phyloP scores from a whole-genome alignment of 2,329 filamentous ascomycete species.

The Fusarium sp. region DNA sequence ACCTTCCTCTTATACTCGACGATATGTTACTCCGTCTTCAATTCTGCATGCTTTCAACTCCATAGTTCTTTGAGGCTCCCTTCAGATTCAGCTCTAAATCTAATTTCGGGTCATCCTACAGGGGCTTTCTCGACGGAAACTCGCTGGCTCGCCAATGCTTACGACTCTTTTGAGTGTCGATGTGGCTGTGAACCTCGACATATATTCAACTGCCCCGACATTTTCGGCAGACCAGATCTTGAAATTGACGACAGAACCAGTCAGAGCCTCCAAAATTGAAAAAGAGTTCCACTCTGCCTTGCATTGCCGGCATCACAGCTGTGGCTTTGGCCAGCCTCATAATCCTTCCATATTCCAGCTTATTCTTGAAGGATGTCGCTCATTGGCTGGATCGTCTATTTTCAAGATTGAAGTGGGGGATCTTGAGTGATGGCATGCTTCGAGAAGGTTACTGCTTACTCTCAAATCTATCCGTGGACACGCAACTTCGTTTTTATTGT shows the following conservation, averaged over 20 bases:
- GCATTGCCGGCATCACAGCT: background rate
- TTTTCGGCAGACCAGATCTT: background rate
- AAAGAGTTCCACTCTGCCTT: background rate
- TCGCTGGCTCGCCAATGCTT: slow-evolving; percentile 37
- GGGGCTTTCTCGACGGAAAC: slow-evolving; percentile 9
- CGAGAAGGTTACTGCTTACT: slow-evolving; percentile 9
- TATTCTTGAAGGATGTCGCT: background rate
- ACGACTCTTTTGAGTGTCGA: background rate
- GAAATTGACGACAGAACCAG: slow-evolving; percentile 18
- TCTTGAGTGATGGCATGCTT: background rate
- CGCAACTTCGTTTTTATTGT: background rate
- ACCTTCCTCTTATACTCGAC: slow-evolving; percentile 29
- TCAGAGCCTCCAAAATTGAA: background rate
- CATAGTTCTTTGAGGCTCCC: slow-evolving; percentile 11
- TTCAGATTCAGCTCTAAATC: slow-evolving; percentile 5
- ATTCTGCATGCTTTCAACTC: slow-evolving; percentile 1
- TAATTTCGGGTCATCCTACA: background rate
- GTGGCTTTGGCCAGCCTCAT: slow-evolving; percentile 18
- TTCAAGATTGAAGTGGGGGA: slow-evolving; percentile 3
- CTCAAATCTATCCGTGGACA: background rate
- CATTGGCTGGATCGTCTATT: slow-evolving; percentile 21
- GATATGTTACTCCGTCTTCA: background rate
- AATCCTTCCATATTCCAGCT: background rate
- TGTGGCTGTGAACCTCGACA: slow-evolving; percentile 8
- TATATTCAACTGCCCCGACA: background rate